Base-by-base conservation (phyloP, 2,329 filamentous ascomycete species). In the Aureobasidium subglaciale region DNA sequence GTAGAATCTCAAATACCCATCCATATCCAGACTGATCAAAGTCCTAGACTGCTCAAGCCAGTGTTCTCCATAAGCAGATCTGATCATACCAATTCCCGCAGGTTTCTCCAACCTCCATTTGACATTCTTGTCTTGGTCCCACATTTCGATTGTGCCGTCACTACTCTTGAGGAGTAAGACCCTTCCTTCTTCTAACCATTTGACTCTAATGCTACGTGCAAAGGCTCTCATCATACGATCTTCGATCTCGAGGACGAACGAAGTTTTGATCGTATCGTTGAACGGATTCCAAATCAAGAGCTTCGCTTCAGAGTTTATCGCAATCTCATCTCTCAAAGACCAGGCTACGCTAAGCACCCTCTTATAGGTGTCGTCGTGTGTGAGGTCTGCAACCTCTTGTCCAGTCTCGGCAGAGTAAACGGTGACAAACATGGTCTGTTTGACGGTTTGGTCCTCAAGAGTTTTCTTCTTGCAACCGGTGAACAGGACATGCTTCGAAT, bases 401-500 rank as follows among this genome's bases (percentile, higher is more conserved):
- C 46, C 46, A 15, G 46, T 35, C 29, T 37, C 15, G 45, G 18
- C n/a, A 13, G 30, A 35, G 7, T 34, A 34, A 13, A 49, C 29
- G 16, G 22, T 34, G 24, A 52, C 13, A 13, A 25, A 20, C 10
- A 24, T 16, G 20, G 8, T 30, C 15, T 55, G 24, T 15, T 20
- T 20, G 24, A 30, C 25, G 22, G 38, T 42, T 6, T 42, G 38
- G 11, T 15, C 10, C 16, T 42, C 15, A 1, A 18, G 9, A 8
- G 18, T 43, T 18, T 24, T 24, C 11, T 43, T 15, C 18, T 10
- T 43, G 30, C 35, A 37, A 4, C 60, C 60, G 3, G 49, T 30
- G 15, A 59, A 43, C 2, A 60, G 52, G 30, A 61, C 34, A 25
- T 60, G 48, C 30, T 58, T 42, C 16, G 57, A 59, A 34, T 63